A percentile compares a stretch with the other conserved stretches of the same genome.
Evolutionary conservation across 257 asterid species (phyloP).

Genomic region (Nicotiana undulata): DNA sequence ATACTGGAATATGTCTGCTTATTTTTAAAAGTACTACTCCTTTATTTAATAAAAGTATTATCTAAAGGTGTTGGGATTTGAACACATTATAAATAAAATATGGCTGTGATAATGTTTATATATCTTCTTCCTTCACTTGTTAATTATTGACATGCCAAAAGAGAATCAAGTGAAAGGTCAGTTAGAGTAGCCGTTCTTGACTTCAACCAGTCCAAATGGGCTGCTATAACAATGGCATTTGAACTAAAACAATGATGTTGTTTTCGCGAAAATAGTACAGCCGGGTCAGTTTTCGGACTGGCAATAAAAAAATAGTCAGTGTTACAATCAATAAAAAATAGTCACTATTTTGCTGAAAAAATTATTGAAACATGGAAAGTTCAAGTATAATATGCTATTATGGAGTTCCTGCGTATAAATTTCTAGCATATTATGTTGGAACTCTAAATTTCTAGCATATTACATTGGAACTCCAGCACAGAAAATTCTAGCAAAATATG

Average conservation of each 20-base stretch:
- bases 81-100: background rate
- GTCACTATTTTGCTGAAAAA: too few relatives aligned
- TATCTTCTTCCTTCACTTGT: background rate
- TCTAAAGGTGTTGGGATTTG: background rate
- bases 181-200: background rate
- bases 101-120: background rate
- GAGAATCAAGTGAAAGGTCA: background rate
- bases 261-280: too few relatives aligned
- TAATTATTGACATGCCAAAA: background rate
- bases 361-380: too few relatives aligned
- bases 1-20: background rate
- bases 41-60: background rate
- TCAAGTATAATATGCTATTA: too few relatives aligned
- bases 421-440: too few relatives aligned
- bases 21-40: background rate
- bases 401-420: too few relatives aligned
- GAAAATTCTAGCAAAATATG: too few relatives aligned
- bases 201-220: background rate
- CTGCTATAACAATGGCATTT: background rate
- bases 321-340: too few relatives aligned
- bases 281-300: too few relatives aligned
- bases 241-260: background rate
- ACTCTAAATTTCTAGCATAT: too few relatives aligned
- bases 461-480: too few relatives aligned
- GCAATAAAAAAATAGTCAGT: too few relatives aligned